These are phyloP conservation scores for Dactylonectria macrodidyma DNA, from an alignment of 2,329 filamentous ascomycete species.

Conservation along the genomic window DNA sequence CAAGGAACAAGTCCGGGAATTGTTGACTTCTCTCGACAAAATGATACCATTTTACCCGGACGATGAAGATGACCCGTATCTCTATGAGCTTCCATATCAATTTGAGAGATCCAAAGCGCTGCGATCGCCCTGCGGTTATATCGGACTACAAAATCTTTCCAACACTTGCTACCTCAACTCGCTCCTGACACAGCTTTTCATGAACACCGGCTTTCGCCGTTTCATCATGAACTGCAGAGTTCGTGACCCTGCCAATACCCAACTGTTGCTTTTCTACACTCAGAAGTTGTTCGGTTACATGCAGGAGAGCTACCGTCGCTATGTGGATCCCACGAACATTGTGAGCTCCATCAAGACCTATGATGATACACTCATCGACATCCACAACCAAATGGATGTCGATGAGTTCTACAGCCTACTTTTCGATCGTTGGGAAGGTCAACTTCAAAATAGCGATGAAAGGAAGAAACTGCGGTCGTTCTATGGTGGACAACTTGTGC, in stretches of 20 bases:
- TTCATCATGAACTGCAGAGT: conserved; percentile 83
- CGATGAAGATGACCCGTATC: conserved; percentile 65
- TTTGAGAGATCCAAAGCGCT: conserved; percentile 79
- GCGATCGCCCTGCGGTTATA: conserved; percentile 84
- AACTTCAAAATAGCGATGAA: conserved; percentile 77
- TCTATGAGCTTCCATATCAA: conserved; percentile 71
- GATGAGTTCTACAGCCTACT: conserved; percentile 97
- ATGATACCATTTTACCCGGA: conserved; percentile 56
- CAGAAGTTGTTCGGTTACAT: conserved; percentile 87
- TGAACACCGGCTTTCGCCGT: conserved; percentile 89
- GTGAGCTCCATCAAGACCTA: conserved; percentile 86
- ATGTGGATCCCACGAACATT: conserved; percentile 80
- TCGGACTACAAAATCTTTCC: conserved; percentile 91
- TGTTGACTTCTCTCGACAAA: conserved; percentile 61
- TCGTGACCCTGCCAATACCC: conserved; percentile 67
- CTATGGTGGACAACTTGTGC: conserved; percentile 92
- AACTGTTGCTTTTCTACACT: conserved; percentile 81
- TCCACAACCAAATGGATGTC: conserved; percentile 95
- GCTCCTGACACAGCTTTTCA: conserved; percentile 93
- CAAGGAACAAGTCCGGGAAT: conserved; percentile 60
- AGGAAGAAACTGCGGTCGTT: conserved; percentile 85
- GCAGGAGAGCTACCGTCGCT: conserved; percentile 85
- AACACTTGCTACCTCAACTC: conserved; percentile 99
- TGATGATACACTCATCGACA: conserved; percentile 86
- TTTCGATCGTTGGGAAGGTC: conserved; percentile 91